These are phyloP conservation scores for Clausena lansium DNA, from an alignment of 345 rosid genomes.

Conservation along the genomic window DNA sequence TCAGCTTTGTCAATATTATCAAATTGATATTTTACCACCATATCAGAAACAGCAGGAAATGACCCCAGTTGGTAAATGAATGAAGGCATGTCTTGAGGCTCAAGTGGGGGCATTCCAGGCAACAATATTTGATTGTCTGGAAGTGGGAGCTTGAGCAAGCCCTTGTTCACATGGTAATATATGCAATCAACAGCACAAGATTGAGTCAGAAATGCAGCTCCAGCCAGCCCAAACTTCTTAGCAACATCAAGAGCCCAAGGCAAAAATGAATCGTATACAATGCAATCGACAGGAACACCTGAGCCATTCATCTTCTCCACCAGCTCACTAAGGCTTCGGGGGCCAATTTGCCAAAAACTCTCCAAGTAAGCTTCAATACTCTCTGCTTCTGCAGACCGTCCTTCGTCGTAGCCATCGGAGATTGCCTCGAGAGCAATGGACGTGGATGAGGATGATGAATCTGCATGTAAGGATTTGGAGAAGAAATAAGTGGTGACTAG, in stretches of 20 bases:
- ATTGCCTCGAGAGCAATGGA: constrained; percentile 13
- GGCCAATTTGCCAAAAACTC: constrained; percentile 11
- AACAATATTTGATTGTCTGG: not conserved
- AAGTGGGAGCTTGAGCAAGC: constrained; percentile 26
- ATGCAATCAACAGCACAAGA: constrained; percentile 32
- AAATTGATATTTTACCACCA: constrained; percentile 20
- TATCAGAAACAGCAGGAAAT: constrained; percentile 18
- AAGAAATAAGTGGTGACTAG: not conserved
- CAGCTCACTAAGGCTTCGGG: constrained; percentile 13
- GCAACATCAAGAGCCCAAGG: constrained; percentile 36
- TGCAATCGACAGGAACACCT: constrained; percentile 7
- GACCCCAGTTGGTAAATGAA: constrained; percentile 18
- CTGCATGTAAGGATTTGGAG: constrained; percentile 7
- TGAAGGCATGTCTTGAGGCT: constrained; percentile 26
- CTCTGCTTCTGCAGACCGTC: not conserved
- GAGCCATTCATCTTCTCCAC: not conserved
- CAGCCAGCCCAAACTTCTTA: constrained; percentile 23
- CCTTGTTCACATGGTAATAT: constrained; percentile 28
- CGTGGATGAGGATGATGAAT: not conserved
- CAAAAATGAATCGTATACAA: constrained; percentile 29
- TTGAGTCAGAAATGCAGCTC: constrained; percentile 34
- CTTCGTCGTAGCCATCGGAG: constrained; percentile 33
- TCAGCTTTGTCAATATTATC: too few species aligned
- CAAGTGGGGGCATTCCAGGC: constrained; percentile 33
- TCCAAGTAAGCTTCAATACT: constrained; percentile 2